Percentiles rank a stretch among this genome's conserved stretches.
phyloP scores from a whole-genome alignment of 2,329 filamentous ascomycete species.

The Sordariomycetes sp. region DNA sequence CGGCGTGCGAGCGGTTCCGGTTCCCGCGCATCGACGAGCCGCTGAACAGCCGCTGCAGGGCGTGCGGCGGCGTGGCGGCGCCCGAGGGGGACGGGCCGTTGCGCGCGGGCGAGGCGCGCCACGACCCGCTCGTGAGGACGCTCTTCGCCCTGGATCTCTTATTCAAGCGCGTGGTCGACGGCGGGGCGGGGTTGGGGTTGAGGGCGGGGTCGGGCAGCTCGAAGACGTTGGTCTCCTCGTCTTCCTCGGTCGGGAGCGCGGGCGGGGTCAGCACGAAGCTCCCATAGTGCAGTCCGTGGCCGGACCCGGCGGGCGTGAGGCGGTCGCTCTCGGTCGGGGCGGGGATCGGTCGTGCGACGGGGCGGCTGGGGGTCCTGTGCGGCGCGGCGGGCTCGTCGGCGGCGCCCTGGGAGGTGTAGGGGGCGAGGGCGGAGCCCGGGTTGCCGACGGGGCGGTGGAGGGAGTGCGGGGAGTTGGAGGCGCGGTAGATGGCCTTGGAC shows the following conservation, averaged over 20 bases:
- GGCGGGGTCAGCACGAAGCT: conserved; percentile 36
- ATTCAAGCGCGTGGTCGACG: neutral
- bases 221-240: conserved; percentile 23
- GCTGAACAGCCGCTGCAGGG: conserved; percentile 23
- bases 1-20: conserved; percentile 19
- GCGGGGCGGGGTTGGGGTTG: conserved; percentile 20
- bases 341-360: neutral
- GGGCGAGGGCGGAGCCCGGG: neutral
- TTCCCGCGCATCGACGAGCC: conserved; percentile 10
- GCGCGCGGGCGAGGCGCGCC: neutral
- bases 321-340: conserved; percentile 25
- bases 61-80: conserved; percentile 11
- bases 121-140: neutral
- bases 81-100: neutral
- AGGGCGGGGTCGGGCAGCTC: conserved; percentile 41
- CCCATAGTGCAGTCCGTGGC: conserved; percentile 34
- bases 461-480: conserved; percentile 38
- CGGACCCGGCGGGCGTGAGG: conserved; percentile 23
- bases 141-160: neutral
- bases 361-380: neutral
- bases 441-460: conserved; percentile 8
- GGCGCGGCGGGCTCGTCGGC: neutral
- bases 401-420: neutral
- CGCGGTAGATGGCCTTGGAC: conserved; percentile 56
- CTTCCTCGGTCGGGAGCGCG: conserved; percentile 12